Base-by-base conservation (phyloP, 192 early-diverging fungal genomes). In the Chytriomyces hyalinus region DNA sequence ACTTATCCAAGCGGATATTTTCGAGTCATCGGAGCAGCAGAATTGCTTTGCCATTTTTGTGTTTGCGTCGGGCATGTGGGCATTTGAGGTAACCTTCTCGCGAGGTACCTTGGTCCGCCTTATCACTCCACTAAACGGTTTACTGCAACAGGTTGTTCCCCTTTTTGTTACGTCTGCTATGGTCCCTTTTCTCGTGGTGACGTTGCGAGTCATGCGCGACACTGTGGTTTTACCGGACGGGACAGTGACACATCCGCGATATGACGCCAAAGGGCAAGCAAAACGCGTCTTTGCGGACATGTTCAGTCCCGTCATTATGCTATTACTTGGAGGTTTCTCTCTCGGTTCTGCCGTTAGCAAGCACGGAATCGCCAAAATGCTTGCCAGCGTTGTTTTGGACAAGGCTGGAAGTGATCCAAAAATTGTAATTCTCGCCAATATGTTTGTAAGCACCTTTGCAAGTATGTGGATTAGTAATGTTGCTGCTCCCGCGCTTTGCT, bases 401-500 rank as follows among this genome's bases (percentile, higher is more conserved):
- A 92, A 89, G 84, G 95, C 97, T 2, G 97, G 97, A n/a, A 93
- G 91, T 8, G 87, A 87, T 49, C 95, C 97, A 49, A 90, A 89
- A 61, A 82, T 82, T 7, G 97, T 98, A 4, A 83, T 98, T 28
- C 85, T 98, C 47, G 93, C 93, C 49, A 96, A 95, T 67, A 98
- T 98, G 95, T 86, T 97, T 53, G 95, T 98, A 0, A 93, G 94
- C n/a, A 97, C 95, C 2, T 89, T 98, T 86, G 94, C 95, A 10
- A 95, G 93, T 84, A 98, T 98, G 97, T 97, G 95, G 97, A 98
- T 98, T 73, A 92, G 90, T 60, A 98, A 98, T 75, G 97, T 98
- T 6, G 97, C 97, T 3, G 97, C 97, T 9, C 97, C 97, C 9
- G 97, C 97, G 17, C 85, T 98, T 15, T 98, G 97, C 85, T 96